A percentile compares a stretch with the other conserved stretches of the same genome.
phyloP scores from a whole-genome alignment of 768 basidiomycete species.

The Strobilomyces echinocephalus region DNA sequence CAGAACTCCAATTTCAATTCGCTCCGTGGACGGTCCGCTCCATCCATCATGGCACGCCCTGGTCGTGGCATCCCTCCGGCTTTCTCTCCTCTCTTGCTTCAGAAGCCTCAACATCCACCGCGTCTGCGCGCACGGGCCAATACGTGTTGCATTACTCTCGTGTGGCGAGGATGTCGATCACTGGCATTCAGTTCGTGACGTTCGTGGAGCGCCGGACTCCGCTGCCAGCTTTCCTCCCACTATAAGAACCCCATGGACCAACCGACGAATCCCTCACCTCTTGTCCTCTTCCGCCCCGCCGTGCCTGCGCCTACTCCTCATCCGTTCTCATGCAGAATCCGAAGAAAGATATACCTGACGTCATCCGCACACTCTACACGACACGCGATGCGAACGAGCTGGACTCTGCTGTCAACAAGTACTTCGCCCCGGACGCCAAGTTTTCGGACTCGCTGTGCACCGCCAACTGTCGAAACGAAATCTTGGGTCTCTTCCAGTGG shows the following conservation, averaged over 20 bases:
- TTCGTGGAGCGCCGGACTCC: background rate
- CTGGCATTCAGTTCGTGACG: conserved; percentile 6
- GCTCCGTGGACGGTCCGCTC: background rate
- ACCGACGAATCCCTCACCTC: background rate
- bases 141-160: background rate
- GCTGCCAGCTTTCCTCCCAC: background rate
- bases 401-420: conserved; percentile 41
- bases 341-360: conserved; percentile 40
- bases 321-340: conserved; percentile 50
- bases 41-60: background rate
- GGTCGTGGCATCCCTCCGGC: background rate
- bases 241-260: conserved; percentile 12
- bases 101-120: background rate
- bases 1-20: conserved; percentile 3
- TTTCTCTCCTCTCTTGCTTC: background rate
- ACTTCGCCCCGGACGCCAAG: conserved; percentile 50
- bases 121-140: background rate
- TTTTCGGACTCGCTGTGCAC: conserved; percentile 59
- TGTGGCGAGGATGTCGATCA: background rate
- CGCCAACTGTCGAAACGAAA: conserved; percentile 48
- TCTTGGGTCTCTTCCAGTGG: conserved; percentile 60
- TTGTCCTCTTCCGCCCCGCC: background rate
- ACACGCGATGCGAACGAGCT: conserved; percentile 48
- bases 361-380: conserved; percentile 44
- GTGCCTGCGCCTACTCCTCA: background rate